Evolutionary conservation across 371 early-diverging fungal genomes (phyloP), one percentile per base, ranked within the genome.

Genomic region (Mortierella sp.): DNA sequence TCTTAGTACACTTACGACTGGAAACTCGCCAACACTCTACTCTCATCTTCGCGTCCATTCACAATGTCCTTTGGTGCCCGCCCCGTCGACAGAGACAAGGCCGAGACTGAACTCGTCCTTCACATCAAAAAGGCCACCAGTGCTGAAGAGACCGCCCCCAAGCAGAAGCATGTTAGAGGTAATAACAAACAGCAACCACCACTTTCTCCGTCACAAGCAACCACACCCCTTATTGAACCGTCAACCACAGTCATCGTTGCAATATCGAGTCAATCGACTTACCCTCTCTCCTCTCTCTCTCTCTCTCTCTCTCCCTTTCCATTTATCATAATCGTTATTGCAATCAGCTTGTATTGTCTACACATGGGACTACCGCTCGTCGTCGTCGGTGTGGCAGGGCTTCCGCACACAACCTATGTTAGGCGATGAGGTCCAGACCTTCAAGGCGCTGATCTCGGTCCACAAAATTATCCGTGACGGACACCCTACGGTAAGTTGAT

Each of bases 381-480:
- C 97, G 16, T 92, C 93, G 58, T 93, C 97, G 29, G 93, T 99
- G 75, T 99, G 97, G 97, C 91, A 92, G 75, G 96, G 93, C 43
- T 88, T 99, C 55, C 96, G 96, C 88, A 91, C 95, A 4, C 96
- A 93, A 77, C 99, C 99, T 44, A 89, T 98, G 75, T 88, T 97
- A 46, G 93, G 96, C 7, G 97, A 98, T 88, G 99, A 99, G 88
- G 91, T 99, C 29, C 95, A 97, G 87, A 95, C 95, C 68, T 99
- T 97, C 92, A 99, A 99, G 90, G 97, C 97, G 18, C 91, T 99
- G 75, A 97, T 99, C 82, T 93, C 95, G 32, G 93, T 96, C 75
- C 99, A 99, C 91, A 99, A 98, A 92, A 94, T 99, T 78, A 94
- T 99, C 76, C 95, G 97, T 75, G 96, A 95, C 83, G 99, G 99